Evolutionary conservation across 371 early-diverging fungal species (phyloP).

Genomic region (Actinomortierella ambigua): DNA sequence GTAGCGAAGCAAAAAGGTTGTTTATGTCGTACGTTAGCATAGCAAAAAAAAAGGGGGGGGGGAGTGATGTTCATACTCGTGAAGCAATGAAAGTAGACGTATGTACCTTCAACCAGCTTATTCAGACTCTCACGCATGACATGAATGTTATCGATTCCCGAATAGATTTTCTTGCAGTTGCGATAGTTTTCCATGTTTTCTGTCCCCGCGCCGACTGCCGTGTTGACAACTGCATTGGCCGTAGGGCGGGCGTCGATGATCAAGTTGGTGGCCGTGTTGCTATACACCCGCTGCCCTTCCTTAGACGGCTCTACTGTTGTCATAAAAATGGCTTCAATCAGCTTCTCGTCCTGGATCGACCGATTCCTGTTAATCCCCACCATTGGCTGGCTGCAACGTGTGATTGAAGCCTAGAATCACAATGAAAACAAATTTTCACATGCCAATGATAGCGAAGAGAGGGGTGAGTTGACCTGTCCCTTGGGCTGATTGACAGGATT

Average conservation of each 20-base stretch:
- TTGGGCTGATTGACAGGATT: too few species aligned
- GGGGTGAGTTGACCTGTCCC: too few species aligned
- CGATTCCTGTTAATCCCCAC: constrained; percentile 93
- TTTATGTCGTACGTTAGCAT: too few species aligned
- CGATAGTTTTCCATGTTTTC: constrained; percentile 93
- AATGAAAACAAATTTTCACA: not conserved
- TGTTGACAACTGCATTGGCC: constrained; percentile 93
- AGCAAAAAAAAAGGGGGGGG: too few species aligned
- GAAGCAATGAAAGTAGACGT: not conserved
- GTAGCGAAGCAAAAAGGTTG: not conserved
- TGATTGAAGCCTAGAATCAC: constrained; percentile 81
- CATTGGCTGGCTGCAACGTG: constrained; percentile 94
- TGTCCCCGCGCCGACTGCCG: constrained; percentile 93
- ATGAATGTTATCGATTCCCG: constrained; percentile 97
- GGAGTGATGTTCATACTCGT: too few species aligned
- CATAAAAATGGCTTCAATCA: constrained; percentile 89
- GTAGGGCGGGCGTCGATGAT: constrained; percentile 96
- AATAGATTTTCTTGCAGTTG: constrained; percentile 81
- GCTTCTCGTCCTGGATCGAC: constrained; percentile 96
- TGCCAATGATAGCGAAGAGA: not conserved
- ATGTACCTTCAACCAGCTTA: constrained; percentile 81
- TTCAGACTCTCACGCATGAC: constrained; percentile 91
- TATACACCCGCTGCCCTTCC: constrained; percentile 49
- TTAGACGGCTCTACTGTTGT: constrained; percentile 57
- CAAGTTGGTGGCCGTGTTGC: constrained; percentile 61